These are phyloP conservation scores for Craspedostauros australis DNA, from an alignment of 108 stramenopile genomes.

Conservation along the genomic window DNA sequence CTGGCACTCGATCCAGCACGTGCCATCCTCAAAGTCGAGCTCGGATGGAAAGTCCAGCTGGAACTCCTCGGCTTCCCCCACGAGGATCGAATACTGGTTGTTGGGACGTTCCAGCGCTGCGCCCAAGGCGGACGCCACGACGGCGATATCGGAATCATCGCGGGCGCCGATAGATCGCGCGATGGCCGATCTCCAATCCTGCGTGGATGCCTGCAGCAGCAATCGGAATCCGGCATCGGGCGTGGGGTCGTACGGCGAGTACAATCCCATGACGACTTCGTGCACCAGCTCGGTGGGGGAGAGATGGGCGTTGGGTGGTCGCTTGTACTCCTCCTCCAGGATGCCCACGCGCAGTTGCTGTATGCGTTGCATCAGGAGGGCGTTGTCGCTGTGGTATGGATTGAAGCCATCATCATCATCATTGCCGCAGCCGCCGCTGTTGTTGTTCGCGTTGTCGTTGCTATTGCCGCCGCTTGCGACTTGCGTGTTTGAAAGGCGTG, in stretches of 20 bases:
- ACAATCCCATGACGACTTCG: conserved; percentile 6
- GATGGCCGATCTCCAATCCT: conserved; percentile 9
- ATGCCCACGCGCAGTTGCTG: not conserved
- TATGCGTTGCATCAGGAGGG: too few species aligned
- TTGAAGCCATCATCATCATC: too few species aligned
- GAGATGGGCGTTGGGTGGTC: conserved; percentile 22
- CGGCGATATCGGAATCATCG: conserved; percentile 1
- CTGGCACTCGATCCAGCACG: conserved; percentile 47
- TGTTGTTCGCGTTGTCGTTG: too few species aligned
- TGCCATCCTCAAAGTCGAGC: conserved; percentile 45
- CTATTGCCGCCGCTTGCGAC: too few species aligned
- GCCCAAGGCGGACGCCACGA: conserved; percentile 21
- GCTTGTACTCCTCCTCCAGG: conserved; percentile 13
- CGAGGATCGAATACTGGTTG: conserved; percentile 55
- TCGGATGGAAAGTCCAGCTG: conserved; percentile 36
- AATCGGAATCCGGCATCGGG: conserved; percentile 25
- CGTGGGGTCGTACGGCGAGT: conserved; percentile 13
- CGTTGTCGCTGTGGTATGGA: too few species aligned
- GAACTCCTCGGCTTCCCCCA: conserved; percentile 26
- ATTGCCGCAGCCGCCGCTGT: too few species aligned
- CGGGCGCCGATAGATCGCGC: conserved; percentile 12
- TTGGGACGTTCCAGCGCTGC: conserved; percentile 30
- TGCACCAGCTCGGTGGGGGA: conserved; percentile 8
- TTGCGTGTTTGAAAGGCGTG: too few species aligned
- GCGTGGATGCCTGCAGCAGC: conserved; percentile 16